Percentiles rank a stretch among this genome's conserved stretches.
Conservation (phyloP, 345 rosid genomes). For the Moringa oleifera region DNA sequence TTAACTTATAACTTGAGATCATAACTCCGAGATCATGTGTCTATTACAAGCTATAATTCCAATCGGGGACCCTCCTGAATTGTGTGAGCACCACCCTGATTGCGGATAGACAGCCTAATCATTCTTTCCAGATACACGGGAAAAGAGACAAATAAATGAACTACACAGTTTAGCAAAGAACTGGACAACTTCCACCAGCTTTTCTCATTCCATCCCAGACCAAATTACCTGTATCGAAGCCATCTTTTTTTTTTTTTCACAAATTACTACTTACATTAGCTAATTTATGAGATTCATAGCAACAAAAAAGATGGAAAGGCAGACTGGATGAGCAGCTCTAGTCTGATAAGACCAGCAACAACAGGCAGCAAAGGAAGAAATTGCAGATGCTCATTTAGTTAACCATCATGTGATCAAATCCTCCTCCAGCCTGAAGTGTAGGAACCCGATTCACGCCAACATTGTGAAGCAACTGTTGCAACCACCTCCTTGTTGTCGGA, state of each 20-base stretch:
- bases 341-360: neutral
- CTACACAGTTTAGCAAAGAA: too few relatives aligned
- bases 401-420: constrained; percentile 80
- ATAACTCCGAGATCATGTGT: neutral
- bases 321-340: too few relatives aligned
- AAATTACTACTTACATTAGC: neutral
- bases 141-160: too few relatives aligned
- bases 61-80: neutral
- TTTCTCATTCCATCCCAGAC: neutral
- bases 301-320: too few relatives aligned
- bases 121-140: too few relatives aligned
- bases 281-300: neutral
- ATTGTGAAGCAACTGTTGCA: constrained; percentile 81
- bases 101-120: neutral
- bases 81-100: neutral
- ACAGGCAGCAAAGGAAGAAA: neutral
- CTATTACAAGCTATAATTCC: neutral
- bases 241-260: neutral
- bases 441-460: constrained; percentile 72
- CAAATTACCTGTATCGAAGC: neutral
- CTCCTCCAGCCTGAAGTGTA: constrained; percentile 56
- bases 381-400: constrained; percentile 20
- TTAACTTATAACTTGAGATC: neutral
- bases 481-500: constrained; percentile 88
- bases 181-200: neutral